These are phyloP conservation scores for Pichia sp. DNA, from an alignment of 1,139 yeast species.

Conservation along the genomic window DNA sequence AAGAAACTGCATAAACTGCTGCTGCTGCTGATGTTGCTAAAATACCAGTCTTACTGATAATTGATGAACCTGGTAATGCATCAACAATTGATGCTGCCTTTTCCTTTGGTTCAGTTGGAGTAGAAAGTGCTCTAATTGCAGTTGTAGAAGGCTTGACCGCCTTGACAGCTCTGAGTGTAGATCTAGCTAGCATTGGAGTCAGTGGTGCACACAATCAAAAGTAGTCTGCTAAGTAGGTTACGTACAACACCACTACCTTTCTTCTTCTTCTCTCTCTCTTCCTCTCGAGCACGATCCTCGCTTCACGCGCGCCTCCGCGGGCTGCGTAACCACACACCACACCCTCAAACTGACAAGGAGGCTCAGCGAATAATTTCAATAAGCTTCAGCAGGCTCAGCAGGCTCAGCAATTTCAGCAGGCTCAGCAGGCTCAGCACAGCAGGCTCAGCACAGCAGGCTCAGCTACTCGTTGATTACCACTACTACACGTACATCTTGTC, in stretches of 20 bases:
- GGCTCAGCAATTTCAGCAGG: neutral
- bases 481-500: too few species aligned
- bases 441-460: too few species aligned
- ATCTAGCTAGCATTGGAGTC: conserved; percentile 18
- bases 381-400: neutral
- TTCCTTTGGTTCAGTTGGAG: conserved; percentile 73
- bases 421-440: neutral
- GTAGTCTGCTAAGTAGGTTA: too few species aligned
- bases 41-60: conserved; percentile 87
- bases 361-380: neutral
- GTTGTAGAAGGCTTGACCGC: conserved; percentile 24
- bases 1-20: conserved; percentile 86
- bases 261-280: neutral
- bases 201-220: too few species aligned
- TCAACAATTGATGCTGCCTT: conserved; percentile 87
- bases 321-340: neutral
- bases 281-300: too few species aligned
- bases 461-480: too few species aligned
- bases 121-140: conserved; percentile 59
- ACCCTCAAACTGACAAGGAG: too few species aligned
- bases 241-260: neutral
- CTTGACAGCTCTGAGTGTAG: conserved; percentile 14
- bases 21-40: conserved; percentile 95
- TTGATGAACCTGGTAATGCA: conserved; percentile 87
- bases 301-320: too few species aligned